Conservation (phyloP, 2,329 filamentous ascomycete species). For the Colletotrichum ledebouriae region DNA sequence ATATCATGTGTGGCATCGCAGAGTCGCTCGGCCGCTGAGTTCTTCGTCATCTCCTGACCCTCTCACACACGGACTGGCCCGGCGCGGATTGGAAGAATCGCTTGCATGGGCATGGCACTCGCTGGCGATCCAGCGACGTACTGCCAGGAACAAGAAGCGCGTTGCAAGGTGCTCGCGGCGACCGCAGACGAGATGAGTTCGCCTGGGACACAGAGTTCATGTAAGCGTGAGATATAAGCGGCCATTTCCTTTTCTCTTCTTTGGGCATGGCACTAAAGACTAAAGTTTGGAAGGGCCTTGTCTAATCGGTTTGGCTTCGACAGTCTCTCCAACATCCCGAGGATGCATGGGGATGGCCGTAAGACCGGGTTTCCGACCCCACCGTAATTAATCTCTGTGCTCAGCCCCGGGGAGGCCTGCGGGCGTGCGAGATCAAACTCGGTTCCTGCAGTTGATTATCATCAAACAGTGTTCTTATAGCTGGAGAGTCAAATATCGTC, state of each 20-base stretch:
- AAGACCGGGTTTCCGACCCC: constrained; percentile 2
- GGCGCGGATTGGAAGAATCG: too few species aligned
- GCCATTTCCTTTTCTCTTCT: too few species aligned
- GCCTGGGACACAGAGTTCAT: too few species aligned
- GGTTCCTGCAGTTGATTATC: background rate
- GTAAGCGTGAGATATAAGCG: too few species aligned
- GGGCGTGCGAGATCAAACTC: background rate
- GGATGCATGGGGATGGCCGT: constrained; percentile 23
- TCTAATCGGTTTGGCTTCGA: constrained; percentile 9
- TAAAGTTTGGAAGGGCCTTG: background rate
- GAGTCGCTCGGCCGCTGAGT: constrained; percentile 8
- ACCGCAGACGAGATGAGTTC: too few species aligned
- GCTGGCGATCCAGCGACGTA: too few species aligned
- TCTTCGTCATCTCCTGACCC: background rate
- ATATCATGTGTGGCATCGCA: constrained; percentile 13
- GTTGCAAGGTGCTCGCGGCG: too few species aligned
- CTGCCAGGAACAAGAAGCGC: too few species aligned
- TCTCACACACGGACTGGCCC: too few species aligned
- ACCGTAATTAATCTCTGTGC: background rate
- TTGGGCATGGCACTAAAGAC: too few species aligned
- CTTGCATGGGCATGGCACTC: too few species aligned
- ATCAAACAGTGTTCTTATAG: background rate
- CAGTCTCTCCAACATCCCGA: constrained; percentile 21
- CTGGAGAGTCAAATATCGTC: background rate
- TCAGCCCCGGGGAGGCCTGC: background rate